Conservation (phyloP, 148 eudicot genomes). For the Polygonum aviculare region DNA sequence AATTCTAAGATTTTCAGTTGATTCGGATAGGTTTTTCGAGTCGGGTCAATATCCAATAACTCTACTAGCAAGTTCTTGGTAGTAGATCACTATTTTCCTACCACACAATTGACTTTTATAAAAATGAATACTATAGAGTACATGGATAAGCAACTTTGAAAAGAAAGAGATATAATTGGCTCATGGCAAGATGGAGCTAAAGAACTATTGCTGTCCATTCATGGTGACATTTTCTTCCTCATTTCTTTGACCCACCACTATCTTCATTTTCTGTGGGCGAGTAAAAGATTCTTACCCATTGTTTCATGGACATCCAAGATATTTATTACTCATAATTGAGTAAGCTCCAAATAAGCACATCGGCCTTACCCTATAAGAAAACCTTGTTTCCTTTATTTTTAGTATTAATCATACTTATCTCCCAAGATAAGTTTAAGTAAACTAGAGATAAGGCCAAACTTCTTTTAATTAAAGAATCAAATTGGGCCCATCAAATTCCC, state of each 20-base stretch:
- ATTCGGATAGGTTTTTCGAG: too few relatives aligned
- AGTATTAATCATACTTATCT: not conserved
- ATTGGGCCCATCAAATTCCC: not conserved
- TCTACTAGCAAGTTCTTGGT: too few relatives aligned
- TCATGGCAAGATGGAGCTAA: too few relatives aligned
- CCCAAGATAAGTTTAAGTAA: not conserved
- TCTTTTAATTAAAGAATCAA: not conserved
- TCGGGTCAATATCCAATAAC: too few relatives aligned
- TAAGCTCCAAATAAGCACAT: not conserved
- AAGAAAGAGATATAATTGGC: too few relatives aligned
- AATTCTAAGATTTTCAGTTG: too few relatives aligned
- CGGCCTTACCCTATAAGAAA: not conserved
- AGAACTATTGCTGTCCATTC: too few relatives aligned
- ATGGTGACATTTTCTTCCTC: too few relatives aligned
- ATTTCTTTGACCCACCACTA: not conserved
- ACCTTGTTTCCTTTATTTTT: not conserved
- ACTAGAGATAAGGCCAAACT: not conserved
- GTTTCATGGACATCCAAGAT: constrained; percentile 1
- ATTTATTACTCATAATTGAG: not conserved
- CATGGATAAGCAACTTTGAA: too few relatives aligned
- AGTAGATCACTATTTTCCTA: too few relatives aligned
- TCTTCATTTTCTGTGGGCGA: not conserved
- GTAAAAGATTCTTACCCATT: not conserved
- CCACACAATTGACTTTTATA: too few relatives aligned
- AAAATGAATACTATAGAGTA: too few relatives aligned